These are phyloP conservation scores for Colletotrichum endophyticum DNA, from an alignment of 2,329 filamentous ascomycete genomes.

Conservation along the genomic window DNA sequence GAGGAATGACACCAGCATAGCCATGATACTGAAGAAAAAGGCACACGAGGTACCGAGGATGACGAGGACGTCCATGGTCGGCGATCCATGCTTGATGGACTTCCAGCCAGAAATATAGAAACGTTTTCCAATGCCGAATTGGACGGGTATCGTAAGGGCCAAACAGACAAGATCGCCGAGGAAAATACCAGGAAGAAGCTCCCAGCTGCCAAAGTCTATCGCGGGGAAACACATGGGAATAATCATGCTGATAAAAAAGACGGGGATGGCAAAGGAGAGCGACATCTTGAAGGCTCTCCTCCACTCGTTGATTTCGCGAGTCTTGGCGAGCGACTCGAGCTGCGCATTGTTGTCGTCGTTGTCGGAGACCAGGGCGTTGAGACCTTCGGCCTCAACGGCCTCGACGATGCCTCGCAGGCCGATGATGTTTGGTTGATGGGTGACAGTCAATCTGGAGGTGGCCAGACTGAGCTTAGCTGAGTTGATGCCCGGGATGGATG, in stretches of 20 bases:
- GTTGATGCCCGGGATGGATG: conserved; percentile 70
- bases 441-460: conserved; percentile 76
- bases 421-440: conserved; percentile 72
- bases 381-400: conserved; percentile 78
- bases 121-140: conserved; percentile 93
- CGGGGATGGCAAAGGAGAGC: conserved; percentile 82
- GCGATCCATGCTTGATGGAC: conserved; percentile 85
- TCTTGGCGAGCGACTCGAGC: conserved; percentile 93
- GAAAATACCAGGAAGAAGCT: conserved; percentile 77
- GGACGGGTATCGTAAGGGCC: conserved; percentile 85
- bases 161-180: conserved; percentile 89
- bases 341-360: conserved; percentile 96
- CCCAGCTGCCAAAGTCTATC: conserved; percentile 77
- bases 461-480: conserved; percentile 76
- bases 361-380: conserved; percentile 89
- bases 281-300: conserved; percentile 80
- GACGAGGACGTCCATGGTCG: conserved; percentile 97
- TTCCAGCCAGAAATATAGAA: conserved; percentile 96
- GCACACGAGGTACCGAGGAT: conserved; percentile 92
- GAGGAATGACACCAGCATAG: conserved; percentile 83
- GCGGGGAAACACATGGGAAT: conserved; percentile 82
- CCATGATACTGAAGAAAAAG: conserved; percentile 91
- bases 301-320: conserved; percentile 96
- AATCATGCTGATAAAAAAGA: conserved; percentile 92
- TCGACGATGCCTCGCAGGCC: conserved; percentile 86